phyloP scores from a whole-genome alignment of 345 rosid genomes.

The Eucalyptus rudis region DNA sequence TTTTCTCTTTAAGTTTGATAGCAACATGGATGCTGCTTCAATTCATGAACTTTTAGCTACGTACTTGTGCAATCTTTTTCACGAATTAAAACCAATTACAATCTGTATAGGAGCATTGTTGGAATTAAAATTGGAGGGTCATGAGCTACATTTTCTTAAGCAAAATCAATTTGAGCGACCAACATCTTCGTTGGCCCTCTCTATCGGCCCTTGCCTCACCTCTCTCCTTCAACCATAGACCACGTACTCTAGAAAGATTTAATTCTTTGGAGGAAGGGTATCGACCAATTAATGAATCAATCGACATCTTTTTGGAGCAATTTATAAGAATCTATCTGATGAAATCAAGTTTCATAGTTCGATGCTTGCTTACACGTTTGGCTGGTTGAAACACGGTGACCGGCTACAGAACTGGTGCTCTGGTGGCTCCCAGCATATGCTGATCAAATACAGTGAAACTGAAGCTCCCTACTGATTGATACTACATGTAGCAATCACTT shows the following conservation, averaged over 20 bases:
- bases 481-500: not conserved
- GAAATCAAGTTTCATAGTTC: not conserved
- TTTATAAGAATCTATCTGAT: not conserved
- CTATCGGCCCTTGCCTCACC: not conserved
- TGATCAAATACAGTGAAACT: not conserved
- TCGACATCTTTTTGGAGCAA: not conserved
- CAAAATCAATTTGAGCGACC: not conserved
- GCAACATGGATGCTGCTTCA: not conserved
- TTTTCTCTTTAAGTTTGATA: not conserved
- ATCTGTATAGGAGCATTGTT: not conserved
- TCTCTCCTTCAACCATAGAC: not conserved
- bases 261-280: not conserved
- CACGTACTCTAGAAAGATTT: not conserved
- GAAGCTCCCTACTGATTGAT: not conserved
- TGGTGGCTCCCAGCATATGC: not conserved
- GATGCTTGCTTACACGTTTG: not conserved
- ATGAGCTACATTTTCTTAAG: not conserved
- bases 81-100: not conserved
- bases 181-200: not conserved
- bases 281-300: not conserved
- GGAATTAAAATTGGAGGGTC: not conserved
- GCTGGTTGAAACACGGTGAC: not conserved
- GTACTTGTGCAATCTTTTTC: not conserved
- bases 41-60: not conserved
- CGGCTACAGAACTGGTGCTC: not conserved